Base-by-base conservation (phyloP, 495 filamentous ascomycete genomes). In the Talaromyces proteolyticus region DNA sequence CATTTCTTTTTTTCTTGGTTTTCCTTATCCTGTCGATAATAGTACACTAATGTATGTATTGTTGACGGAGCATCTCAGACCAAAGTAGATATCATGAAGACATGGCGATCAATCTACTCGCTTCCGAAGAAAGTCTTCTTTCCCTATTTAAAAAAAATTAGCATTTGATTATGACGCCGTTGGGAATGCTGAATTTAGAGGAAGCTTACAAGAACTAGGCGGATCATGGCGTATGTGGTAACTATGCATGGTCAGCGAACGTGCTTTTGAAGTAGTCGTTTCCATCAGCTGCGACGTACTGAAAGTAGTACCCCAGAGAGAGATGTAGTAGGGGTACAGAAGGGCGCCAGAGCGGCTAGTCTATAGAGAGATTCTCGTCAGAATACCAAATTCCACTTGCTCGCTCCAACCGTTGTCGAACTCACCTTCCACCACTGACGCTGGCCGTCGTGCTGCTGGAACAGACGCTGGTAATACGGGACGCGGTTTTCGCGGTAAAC, bases 51-150 rank as follows among this genome's bases (percentile, higher is more conserved):
- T 34, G 29, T 36, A 51, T 54, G 49, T 54, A 57, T 49, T 14
- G 40, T 42, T 19, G 51, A 55, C 38, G 37, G 53, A 55, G 53
- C 50, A 44, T 29, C 29, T 54, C 21, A 49, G 55, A 41, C 22
- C 47, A 59, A 34, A 42, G 44, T 49, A 34, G 40, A 25, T 47
- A 49, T 40, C 50, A 22, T 42, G 17, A 47, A 23, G 61, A 42
- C 44, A 48, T 23, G 45, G 21, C 44, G 49, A 4, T 34, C 29
- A 34, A 34, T 72, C 66, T 82, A 89, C 51, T 76, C 70, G 71
- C 85, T 81, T 62, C 78, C 74, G 65, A 86, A 91, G 81, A 85
- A 93, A 47, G 88, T 93, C 84, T 91, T 96, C 74, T 96, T 81
- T 63, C 91, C 90, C 69, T 83, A 49, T 59, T 56, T 12, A 17